Evolutionary conservation across 768 basidiomycete genomes (phyloP), one percentile per base, ranked within the genome.

Genomic region (Butyriboletus loyo): DNA sequence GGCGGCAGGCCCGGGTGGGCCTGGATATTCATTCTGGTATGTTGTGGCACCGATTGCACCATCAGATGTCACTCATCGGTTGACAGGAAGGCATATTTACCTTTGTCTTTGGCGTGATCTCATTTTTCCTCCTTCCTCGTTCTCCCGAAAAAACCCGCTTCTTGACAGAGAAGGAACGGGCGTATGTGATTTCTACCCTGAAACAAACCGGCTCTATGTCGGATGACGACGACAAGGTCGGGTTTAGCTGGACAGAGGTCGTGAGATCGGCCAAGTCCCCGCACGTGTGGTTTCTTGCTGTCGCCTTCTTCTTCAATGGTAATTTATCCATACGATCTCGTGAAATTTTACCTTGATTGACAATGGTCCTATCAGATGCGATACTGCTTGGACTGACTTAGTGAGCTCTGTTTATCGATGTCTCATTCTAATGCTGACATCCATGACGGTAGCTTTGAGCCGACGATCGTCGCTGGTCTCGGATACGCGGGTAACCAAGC

Each of bases 401-500:
- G 67, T 71, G 48, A 55, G 67, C 31, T 25, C 25, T 2, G 7
- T 10, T 10, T 19, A 28, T 53, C n/a, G 35, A 25, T 10, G 9
- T 7, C 14, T 50, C 13, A 31, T 73, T 15, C 19, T 76, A 3
- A 70, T 72, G 49, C 72, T 55, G 32, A 77, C 19, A 73, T 77
- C 19, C 15, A 17, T 48, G 43, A 56, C 68, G 57, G 49, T 35
- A 82, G 87, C 62, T 91, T 92, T 69, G 72, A 82, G 7, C 88
- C 89, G 7, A 83, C 84, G 7, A 87, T 92, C 67, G 81, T 91
- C 7, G 72, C 79, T 31, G 72, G 75, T 9, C 76, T 87, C 3
- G 85, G 85, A 28, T 85, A 79, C 61, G 72, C 74, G 1, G 74
- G 78, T 0, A 72, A 75, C 27, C 65, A 71, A 21, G 79, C 83